Base-by-base conservation (phyloP, 306 rosid genomes). In the Nissolia schottii region DNA sequence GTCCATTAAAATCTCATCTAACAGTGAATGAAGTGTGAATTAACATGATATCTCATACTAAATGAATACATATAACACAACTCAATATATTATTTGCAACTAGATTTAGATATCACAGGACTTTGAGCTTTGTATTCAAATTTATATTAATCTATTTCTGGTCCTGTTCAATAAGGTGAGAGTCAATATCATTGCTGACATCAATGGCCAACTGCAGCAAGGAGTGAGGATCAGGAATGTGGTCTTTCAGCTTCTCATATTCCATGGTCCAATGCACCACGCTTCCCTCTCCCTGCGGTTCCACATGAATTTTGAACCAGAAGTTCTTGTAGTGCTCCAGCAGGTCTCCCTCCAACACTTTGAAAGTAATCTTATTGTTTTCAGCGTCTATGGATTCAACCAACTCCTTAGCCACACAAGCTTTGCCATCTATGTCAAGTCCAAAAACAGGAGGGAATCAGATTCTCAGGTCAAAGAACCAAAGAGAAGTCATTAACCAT, bases 181-280 rank as follows among this genome's bases (percentile, higher is more conserved):
- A 55, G 2, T 64, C 85, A n/a, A 82, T 3, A 10, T 54, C 82
- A 16, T 69, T 72, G 45, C 73, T 68, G 13, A 76, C 8, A 1
- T 69, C 77, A 29, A 12, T 27, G 0, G 0, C 11, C 12, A 76
- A 41, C 43, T 85, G 60, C 37, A 81, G 54, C 70, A 81, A 2
- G 3, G 76, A 15, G 46, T 83, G 81, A 4, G 90, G 83, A 7
- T 88, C 87, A 2, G 73, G 58, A 32, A 71, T 57, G 6, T 74
- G 32, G 12, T 59, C 82, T 0, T 83, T 76, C 7, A 38, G 75
- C 75, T 81, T 88, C 70, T 88, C 82, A 35, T 81, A 88, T 27
- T 83, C 90, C 16, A 85, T 0, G 2, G 50, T 60, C 80, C 85
- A 83, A 3, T 62, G 80, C 19, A 71, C 76, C 15, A 34, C 13